These are phyloP conservation scores for Macrocystidia cucumis DNA, from an alignment of 1,284 basidiomycete genomes.

Conservation along the genomic window DNA sequence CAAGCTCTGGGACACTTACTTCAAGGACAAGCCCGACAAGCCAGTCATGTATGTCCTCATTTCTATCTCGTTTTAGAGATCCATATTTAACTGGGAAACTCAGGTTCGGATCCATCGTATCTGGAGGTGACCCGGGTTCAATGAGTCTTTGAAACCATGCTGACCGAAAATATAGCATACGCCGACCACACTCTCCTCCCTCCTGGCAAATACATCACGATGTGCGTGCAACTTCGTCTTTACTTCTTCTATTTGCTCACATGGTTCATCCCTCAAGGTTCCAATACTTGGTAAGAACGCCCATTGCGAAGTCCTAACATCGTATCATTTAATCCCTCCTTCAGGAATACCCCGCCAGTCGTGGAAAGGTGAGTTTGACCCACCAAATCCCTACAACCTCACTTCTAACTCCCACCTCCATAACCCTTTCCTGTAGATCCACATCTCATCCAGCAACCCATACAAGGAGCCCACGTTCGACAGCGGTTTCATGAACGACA, in stretches of 20 bases:
- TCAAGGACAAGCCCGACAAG: conserved; percentile 73
- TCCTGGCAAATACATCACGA: conserved; percentile 65
- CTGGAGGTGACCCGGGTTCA: conserved; percentile 30
- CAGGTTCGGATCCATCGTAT: conserved; percentile 59
- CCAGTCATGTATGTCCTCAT: conserved; percentile 49
- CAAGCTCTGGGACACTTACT: conserved; percentile 57
- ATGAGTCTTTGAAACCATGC: neutral
- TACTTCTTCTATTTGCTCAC: neutral
- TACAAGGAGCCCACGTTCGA: conserved; percentile 62
- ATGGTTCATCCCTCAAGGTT: conserved; percentile 29
- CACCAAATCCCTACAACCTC: neutral
- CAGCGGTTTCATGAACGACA: conserved; percentile 70
- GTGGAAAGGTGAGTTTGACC: conserved; percentile 40
- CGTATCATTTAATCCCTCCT: neutral
- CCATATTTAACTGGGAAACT: neutral
- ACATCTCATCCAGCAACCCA: conserved; percentile 51
- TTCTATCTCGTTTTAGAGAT: neutral
- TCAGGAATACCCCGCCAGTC: conserved; percentile 58
- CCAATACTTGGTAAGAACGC: conserved; percentile 54
- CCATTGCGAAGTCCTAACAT: conserved; percentile 1
- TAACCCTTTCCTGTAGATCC: conserved; percentile 34
- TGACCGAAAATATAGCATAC: conserved; percentile 32
- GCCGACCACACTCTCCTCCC: conserved; percentile 63
- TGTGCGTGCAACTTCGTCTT: conserved; percentile 28
- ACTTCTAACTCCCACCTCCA: neutral